Percentiles rank a stretch among this genome's conserved stretches.
Evolutionary conservation across 2,329 filamentous ascomycete genomes (phyloP).

Genomic region (Fulvia fulva): DNA sequence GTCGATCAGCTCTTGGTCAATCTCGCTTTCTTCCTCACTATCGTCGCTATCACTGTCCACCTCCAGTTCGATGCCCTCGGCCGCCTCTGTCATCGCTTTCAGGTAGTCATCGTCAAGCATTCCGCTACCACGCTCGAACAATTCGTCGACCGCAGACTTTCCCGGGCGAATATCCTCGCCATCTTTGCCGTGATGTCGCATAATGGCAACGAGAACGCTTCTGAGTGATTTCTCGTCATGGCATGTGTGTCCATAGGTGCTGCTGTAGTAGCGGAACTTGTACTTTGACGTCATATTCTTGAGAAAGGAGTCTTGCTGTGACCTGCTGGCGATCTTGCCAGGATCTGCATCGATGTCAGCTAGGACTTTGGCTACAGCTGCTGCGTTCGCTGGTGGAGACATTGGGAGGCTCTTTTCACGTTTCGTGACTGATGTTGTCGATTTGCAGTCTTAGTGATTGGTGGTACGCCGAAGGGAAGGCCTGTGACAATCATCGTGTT

Average conservation of each 20-base stretch:
- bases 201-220: neutral
- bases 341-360: neutral
- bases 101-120: slow-evolving; percentile 5
- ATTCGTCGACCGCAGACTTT: slow-evolving; percentile 1
- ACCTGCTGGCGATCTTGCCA: neutral
- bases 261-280: slow-evolving; percentile 5
- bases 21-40: neutral
- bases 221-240: slow-evolving; percentile 6
- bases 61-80: neutral
- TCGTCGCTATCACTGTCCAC: neutral
- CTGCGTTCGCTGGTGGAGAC: neutral
- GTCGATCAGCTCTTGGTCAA: neutral
- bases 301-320: slow-evolving; percentile 1
- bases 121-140: slow-evolving; percentile 4
- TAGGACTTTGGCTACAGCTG: slow-evolving; percentile 1
- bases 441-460: no score
- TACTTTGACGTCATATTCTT: neutral
- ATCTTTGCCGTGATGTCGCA: neutral
- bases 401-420: neutral
- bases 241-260: slow-evolving; percentile 6
- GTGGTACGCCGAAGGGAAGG: no score
- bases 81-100: neutral
- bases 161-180: neutral
- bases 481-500: no score
- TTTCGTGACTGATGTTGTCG: no score